These are phyloP conservation scores for Euphorbia schlechtendalii DNA, from an alignment of 441 rosid genomes.

Conservation along the genomic window DNA sequence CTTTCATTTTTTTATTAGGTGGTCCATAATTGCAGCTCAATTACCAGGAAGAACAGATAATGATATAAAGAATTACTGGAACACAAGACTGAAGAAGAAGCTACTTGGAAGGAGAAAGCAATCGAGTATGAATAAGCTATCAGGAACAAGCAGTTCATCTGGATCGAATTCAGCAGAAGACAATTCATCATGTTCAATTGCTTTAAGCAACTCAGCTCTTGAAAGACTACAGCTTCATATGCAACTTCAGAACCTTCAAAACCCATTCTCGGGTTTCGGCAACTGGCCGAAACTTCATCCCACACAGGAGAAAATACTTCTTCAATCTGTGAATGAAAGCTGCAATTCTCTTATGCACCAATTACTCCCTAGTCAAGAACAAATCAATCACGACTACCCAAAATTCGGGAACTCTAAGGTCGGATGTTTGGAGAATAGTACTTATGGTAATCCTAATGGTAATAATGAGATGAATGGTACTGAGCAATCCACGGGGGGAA, in stretches of 20 bases:
- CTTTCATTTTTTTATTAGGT: conserved; percentile 32
- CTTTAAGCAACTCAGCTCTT: conserved; percentile 66
- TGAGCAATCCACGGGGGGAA: conserved; percentile 19
- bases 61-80: conserved; percentile 94
- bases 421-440: conserved; percentile 20
- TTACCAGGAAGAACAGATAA: conserved; percentile 94
- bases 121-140: conserved; percentile 22
- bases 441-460: conserved; percentile 8
- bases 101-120: conserved; percentile 75
- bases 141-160: conserved; percentile 24
- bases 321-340: conserved; percentile 33
- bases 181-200: conserved; percentile 35
- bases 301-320: conserved; percentile 37
- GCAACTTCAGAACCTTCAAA: conserved; percentile 73
- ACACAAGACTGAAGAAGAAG: conserved; percentile 88
- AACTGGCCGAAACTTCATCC: conserved; percentile 85
- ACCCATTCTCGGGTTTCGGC: conserved; percentile 50
- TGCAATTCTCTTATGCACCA: conserved; percentile 25
- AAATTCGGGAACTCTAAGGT: conserved; percentile 10
- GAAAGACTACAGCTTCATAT: conserved; percentile 94
- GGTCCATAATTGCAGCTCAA: conserved; percentile 99
- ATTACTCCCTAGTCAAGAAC: conserved; percentile 23
- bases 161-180: conserved; percentile 23
- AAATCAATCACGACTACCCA: conserved; percentile 4
- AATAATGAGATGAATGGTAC: conserved; percentile 9